Percentiles rank a stretch among this genome's conserved stretches.
These are phyloP conservation scores for Epichloe festucae DNA, from an alignment of 2,329 filamentous ascomycete species.

Conservation along the genomic window DNA sequence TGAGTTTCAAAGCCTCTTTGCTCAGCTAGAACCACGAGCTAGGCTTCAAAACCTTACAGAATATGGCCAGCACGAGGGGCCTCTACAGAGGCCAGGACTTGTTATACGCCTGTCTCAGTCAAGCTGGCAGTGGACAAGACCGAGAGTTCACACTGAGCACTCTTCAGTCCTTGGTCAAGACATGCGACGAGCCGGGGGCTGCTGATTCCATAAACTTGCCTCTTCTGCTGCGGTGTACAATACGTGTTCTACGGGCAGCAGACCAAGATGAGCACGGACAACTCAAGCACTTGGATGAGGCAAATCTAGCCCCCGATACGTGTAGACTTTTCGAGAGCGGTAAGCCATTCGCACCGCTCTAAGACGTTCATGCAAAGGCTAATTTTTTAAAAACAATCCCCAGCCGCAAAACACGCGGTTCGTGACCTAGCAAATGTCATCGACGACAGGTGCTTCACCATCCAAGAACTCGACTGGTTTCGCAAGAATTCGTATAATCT, in stretches of 20 bases:
- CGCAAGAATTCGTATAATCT: constrained; percentile 71
- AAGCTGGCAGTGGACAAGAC: constrained; percentile 56
- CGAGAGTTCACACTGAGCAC: constrained; percentile 38
- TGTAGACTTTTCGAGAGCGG: constrained; percentile 37
- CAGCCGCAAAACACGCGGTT: constrained; percentile 18
- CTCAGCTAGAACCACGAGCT: constrained; percentile 41
- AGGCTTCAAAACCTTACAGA: constrained; percentile 51
- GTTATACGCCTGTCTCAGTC: constrained; percentile 68
- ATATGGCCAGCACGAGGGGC: constrained; percentile 33
- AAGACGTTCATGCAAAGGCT: background rate
- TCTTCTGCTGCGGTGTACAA: constrained; percentile 33
- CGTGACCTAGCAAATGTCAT: constrained; percentile 24
- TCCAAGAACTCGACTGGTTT: constrained; percentile 69
- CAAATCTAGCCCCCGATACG: constrained; percentile 31
- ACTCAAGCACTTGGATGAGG: constrained; percentile 1
- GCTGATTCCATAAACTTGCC: constrained; percentile 19
- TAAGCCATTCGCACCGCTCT: constrained; percentile 12
- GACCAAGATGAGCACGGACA: constrained; percentile 19
- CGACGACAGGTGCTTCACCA: constrained; percentile 40
- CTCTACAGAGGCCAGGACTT: constrained; percentile 38
- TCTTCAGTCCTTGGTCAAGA: constrained; percentile 21
- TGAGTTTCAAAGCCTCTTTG: constrained; percentile 64
- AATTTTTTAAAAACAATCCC: constrained; percentile 3
- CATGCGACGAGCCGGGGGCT: constrained; percentile 9
- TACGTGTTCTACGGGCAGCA: constrained; percentile 34